Percentiles rank a stretch among this genome's conserved stretches.
Conservation (phyloP, 1,139 yeast species). For the Yamadazyma diddensiae region DNA sequence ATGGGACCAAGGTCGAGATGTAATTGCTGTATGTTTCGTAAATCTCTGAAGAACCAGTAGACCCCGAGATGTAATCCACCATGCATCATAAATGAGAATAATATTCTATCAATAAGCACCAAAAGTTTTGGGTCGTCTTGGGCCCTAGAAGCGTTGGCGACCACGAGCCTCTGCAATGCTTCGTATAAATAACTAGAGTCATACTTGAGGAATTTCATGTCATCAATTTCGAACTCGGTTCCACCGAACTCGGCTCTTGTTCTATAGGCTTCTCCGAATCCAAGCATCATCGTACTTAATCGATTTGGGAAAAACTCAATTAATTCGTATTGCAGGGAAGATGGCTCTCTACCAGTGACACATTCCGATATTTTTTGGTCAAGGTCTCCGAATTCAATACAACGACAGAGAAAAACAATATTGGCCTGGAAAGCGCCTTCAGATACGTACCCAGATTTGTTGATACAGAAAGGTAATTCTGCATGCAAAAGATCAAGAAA, state of each 20-base stretch:
- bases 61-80: constrained; percentile 44
- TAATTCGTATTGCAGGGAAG: too few species aligned
- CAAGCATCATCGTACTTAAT: constrained; percentile 16
- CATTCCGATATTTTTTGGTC: too few species aligned
- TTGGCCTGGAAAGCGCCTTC: constrained; percentile 13
- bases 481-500: constrained; percentile 13
- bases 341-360: too few species aligned
- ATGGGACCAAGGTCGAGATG: constrained; percentile 24
- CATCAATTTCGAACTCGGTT: constrained; percentile 9
- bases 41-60: constrained; percentile 34
- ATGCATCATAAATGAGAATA: constrained; percentile 37
- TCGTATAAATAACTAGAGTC: constrained; percentile 18
- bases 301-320: too few species aligned
- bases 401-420: constrained; percentile 14
- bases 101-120: constrained; percentile 29
- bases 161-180: constrained; percentile 31
- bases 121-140: constrained; percentile 36
- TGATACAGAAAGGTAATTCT: constrained; percentile 8
- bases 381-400: constrained; percentile 19
- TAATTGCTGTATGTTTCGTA: constrained; percentile 21
- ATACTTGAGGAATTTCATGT: constrained; percentile 8
- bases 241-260: constrained; percentile 13
- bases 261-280: constrained; percentile 21
- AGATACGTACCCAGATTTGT: constrained; percentile 15
- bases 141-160: constrained; percentile 24